A percentile compares a stretch with the other conserved stretches of the same genome.
Conservation (phyloP, 768 basidiomycete genomes). For the Rubroboletus pulcherrimus region DNA sequence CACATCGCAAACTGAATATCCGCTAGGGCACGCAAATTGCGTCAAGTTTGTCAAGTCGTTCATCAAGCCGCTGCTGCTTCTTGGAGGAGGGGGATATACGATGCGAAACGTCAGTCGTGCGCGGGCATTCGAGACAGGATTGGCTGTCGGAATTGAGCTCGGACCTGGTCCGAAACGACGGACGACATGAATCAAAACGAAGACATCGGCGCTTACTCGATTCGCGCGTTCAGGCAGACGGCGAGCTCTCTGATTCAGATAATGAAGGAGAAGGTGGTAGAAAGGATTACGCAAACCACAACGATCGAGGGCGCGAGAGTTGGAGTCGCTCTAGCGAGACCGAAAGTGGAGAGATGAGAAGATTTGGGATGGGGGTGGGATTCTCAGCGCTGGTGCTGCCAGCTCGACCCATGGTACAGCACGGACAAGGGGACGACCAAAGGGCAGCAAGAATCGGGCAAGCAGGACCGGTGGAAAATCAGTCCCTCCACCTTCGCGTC, state of each 20-base stretch:
- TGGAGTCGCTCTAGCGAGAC: conserved; percentile 39
- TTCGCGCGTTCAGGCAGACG: conserved; percentile 75
- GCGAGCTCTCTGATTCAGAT: conserved; percentile 94
- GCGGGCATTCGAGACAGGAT: conserved; percentile 97
- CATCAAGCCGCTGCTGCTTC: conserved; percentile 86
- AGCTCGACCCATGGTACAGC: conserved; percentile 51
- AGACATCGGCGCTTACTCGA: conserved; percentile 81
- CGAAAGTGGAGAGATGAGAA: conserved; percentile 42
- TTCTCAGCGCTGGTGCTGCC: conserved; percentile 57
- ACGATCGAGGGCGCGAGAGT: conserved; percentile 45
- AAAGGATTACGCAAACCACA: conserved; percentile 60
- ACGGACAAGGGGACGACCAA: conserved; percentile 62
- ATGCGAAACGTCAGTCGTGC: conserved; percentile 96
- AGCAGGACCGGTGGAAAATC: conserved; percentile 16
- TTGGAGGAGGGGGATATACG: conserved; percentile 98
- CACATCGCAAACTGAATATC: conserved; percentile 1
- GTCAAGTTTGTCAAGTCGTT: conserved; percentile 97
- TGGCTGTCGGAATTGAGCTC: conserved; percentile 96
- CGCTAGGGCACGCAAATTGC: conserved; percentile 89
- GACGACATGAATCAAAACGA: conserved; percentile 82
- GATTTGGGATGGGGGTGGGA: conserved; percentile 70
- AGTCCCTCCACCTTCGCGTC: neutral
- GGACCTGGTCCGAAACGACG: conserved; percentile 65
- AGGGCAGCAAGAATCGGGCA: conserved; percentile 60
- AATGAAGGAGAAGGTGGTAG: conserved; percentile 96